Percentiles rank a stretch among this genome's conserved stretches.
phyloP scores from a whole-genome alignment of 2,329 filamentous ascomycete genomes.

The Cladophialophora exuberans region DNA sequence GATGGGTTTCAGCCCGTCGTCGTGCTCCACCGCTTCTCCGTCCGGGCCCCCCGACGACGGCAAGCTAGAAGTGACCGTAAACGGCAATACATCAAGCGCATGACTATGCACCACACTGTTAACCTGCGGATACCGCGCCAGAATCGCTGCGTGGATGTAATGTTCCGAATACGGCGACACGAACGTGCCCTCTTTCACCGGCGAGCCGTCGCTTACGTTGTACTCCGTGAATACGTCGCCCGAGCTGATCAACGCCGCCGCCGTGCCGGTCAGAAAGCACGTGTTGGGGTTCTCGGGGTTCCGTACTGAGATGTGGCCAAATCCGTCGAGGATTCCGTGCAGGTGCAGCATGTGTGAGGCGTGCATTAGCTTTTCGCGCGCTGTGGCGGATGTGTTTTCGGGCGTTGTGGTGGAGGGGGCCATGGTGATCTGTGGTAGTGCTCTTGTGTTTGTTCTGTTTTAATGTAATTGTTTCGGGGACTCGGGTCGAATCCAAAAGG shows the following conservation, averaged over 20 bases:
- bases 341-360: conserved; percentile 1
- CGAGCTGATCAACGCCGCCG: not conserved
- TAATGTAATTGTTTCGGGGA: no score
- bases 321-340: not conserved
- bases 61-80: not conserved
- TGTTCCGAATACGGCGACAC: not conserved
- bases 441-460: no score
- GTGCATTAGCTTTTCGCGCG: conserved; percentile 6
- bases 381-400: not conserved
- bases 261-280: conserved; percentile 2
- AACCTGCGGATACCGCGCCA: not conserved
- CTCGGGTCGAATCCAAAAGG: no score
- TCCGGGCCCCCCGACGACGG: no score
- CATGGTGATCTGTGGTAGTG: not conserved
- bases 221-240: not conserved
- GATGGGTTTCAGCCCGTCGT: not conserved
- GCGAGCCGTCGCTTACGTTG: not conserved
- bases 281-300: not conserved
- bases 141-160: conserved; percentile 6
- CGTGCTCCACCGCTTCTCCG: no score
- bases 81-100: conserved; percentile 1
- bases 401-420: not conserved
- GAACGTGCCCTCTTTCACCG: not conserved
- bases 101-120: conserved; percentile 5
- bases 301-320: conserved; percentile 4